Evolutionary conservation across 306 rosid genomes (phyloP), one percentile per base, ranked within the genome.

Genomic region (Glycyrrhiza uralensis): DNA sequence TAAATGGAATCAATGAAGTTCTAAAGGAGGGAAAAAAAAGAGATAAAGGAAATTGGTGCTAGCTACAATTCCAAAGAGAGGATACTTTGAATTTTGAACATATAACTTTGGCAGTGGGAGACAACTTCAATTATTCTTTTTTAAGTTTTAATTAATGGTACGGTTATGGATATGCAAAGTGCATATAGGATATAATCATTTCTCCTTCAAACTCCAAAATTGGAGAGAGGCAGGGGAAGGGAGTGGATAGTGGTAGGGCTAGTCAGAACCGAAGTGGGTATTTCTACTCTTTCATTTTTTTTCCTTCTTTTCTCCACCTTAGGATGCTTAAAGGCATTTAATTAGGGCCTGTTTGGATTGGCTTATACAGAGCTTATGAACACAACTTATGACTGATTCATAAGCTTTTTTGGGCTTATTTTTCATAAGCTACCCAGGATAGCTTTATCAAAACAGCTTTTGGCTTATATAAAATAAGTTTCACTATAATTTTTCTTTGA

Each of bases 51-150:
- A 78, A 51, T 63, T 84, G 54, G 47, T 47, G 81, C 86, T 74
- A 54, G 81, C 86, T 74, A 54, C 85, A 85, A 86, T 83, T 86
- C 87, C 82, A 86, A 85, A 83, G 83, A 79, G 70, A 79, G 80
- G 67, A 66, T 83, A 24, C 82, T 87, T 91, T 79, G 88, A 87
- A 85, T 84, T 88, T 88, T 74, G 88, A 88, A 86, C n/a, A 39
- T 68, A 19, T 33, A n/a, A 60, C 72, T 80, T 82, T 79, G 76
- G 52, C 64, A 80, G 72, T 51, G 75, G 72, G 18, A 9, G 35
- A 71, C 82, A 79, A 62, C 68, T 84, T 71, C 81, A n/a, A n/a
- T n/a, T n/a, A 81, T 72, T 77, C 71, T 32, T 24, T 58, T 52
- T 73, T n/a, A 54, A 68, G 70, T 85, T 71, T 72, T 71, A 39